Percentiles rank a stretch among this genome's conserved stretches.
phyloP scores from a whole-genome alignment of 2,329 filamentous ascomycete species.

The Metarhizium humberi region DNA sequence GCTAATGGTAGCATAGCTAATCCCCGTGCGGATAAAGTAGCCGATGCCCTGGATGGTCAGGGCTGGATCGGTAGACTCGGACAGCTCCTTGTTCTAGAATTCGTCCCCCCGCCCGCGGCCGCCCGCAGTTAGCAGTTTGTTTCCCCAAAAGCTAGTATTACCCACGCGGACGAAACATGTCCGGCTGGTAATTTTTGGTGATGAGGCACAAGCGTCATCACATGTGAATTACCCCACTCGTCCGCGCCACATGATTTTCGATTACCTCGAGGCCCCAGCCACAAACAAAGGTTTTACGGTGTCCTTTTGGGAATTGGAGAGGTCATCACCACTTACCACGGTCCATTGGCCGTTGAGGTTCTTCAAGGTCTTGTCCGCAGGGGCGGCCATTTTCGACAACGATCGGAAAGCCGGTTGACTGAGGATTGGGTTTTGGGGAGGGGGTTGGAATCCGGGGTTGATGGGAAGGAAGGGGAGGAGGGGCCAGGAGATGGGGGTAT shows the following conservation, averaged over 20 bases:
- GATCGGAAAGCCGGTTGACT: background rate
- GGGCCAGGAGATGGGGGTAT: background rate
- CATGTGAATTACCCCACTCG: background rate
- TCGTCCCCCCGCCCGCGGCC: too few relatives aligned
- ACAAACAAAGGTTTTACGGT: background rate
- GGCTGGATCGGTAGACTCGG: constrained; percentile 57
- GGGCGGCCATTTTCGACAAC: constrained; percentile 54
- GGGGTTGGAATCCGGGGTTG: background rate
- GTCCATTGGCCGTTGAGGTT: constrained; percentile 62
- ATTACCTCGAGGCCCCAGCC: background rate
- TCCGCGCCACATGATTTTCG: background rate
- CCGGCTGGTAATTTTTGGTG: background rate
- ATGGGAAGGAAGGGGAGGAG: background rate
- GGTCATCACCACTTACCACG: constrained; percentile 43
- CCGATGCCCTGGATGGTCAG: constrained; percentile 64
- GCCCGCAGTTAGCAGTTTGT: background rate
- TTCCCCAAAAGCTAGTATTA: too few relatives aligned
- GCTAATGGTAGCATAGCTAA: constrained; percentile 59
- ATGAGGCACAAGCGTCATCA: background rate
- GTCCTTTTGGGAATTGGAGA: background rate
- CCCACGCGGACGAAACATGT: background rate
- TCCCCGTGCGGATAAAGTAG: constrained; percentile 64
- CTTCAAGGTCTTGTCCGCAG: constrained; percentile 53
- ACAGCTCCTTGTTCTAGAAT: constrained; percentile 63
- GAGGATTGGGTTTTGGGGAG: background rate